Percentiles rank a stretch among this genome's conserved stretches.
Evolutionary conservation across 805 yeast species (phyloP).

Genomic region (Saccharomycopsis sp.): DNA sequence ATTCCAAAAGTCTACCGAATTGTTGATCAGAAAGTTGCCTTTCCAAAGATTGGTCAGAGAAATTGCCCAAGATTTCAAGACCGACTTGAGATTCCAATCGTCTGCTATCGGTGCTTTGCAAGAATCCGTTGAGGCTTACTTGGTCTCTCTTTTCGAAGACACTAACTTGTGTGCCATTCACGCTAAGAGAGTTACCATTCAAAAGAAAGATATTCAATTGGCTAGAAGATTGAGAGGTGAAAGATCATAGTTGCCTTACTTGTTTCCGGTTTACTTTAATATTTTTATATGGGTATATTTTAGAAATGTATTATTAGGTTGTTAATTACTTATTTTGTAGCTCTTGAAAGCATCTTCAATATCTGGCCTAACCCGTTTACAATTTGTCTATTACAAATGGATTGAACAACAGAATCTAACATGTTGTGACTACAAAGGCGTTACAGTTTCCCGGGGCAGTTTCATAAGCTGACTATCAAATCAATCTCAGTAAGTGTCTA

Average conservation of each 20-base stretch:
- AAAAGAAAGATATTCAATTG: constrained; percentile 95
- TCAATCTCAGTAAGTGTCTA: too few relatives aligned
- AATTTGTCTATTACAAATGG: too few relatives aligned
- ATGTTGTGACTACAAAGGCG: too few relatives aligned
- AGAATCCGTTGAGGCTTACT: constrained; percentile 98
- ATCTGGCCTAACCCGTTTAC: too few relatives aligned
- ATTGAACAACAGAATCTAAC: too few relatives aligned
- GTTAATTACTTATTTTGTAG: neutral
- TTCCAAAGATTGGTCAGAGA: constrained; percentile 96
- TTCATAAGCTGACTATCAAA: too few relatives aligned
- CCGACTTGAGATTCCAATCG: constrained; percentile 93
- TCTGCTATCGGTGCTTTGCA: constrained; percentile 97
- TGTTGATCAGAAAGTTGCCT: constrained; percentile 91
- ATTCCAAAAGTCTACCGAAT: constrained; percentile 94
- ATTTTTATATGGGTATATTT: neutral
- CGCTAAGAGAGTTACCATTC: constrained; percentile 98
- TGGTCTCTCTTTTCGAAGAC: constrained; percentile 93
- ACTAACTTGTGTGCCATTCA: constrained; percentile 98
- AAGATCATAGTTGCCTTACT: constrained; percentile 51
- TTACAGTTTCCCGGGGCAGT: too few relatives aligned
- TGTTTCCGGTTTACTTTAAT: neutral
- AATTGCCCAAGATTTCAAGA: constrained; percentile 90
- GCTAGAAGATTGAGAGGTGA: constrained; percentile 98
- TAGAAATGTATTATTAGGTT: constrained; percentile 2
- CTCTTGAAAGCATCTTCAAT: too few relatives aligned